Evolutionary conservation across 331 rosid genomes (phyloP), one percentile per base, ranked within the genome.

Genomic region (Quercus phellos): DNA sequence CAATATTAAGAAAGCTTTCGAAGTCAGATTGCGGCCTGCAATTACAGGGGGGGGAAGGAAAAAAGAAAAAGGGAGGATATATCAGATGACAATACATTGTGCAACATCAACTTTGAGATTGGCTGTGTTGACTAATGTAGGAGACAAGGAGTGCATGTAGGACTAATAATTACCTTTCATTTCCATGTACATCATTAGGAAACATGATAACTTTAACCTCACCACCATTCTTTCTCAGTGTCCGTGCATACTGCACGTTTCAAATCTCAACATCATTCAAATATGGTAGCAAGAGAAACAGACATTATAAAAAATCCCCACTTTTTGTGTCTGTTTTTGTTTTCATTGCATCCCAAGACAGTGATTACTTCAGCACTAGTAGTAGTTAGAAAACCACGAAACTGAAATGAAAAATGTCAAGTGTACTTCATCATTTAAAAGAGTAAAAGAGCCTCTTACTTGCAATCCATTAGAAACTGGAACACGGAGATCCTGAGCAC

Each of bases 1-100:
- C 98, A 80, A 94, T 87, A 73, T 90, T 94, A 51, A 94, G 90
- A 81, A 79, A 92, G 85, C 93, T 85, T 87, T 94, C 98, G 17
- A 87, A 94, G 84, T 92, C 96, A 1, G 99, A 88, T 86, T 90
- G 98, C 9, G 99, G 99, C 85, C 99, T 92, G 89, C 59, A 82
- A 66, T 66, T 66, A 24, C 34, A 8, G 51, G 7, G 6, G 7
- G 7, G 5, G 4, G 7, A 13, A 26, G 17, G 1, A 64, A 60
- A 60, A 17, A 75, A 5, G 63, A 24, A 59, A 43, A 9, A 17
- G 26, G 46, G 76, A 46, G 16, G 68, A 51, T 59, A 34, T 75
- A 75, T 54, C 75, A 84, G 54, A 83, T 55, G 6, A 74, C 71
- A 50, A 53, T 34, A 74, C 4, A 21, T 18, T 55, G 51, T 27